Evolutionary conservation across 2,329 filamentous ascomycete species (phyloP), one percentile per base, ranked within the genome.

Genomic region (Colletotrichum lupini): DNA sequence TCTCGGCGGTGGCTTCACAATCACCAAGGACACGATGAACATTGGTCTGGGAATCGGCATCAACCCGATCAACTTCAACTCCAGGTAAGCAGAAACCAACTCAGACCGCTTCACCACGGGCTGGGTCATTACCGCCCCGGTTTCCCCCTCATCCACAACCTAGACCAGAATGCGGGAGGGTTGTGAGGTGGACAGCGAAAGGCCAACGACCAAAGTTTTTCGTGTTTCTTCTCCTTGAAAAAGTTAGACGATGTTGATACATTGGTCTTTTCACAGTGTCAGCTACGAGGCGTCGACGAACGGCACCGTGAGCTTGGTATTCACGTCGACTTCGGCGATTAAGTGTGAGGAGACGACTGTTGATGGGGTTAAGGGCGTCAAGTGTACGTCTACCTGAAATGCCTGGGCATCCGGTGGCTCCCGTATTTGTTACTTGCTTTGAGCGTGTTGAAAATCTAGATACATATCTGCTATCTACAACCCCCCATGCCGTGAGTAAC

Each of bases 291-390:
- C 67, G 4, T 73, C 71, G 8, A 73, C 67, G 0, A 70, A 73
- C 35, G 71, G 71, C 5, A 71, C 24, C 5, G 67, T 64, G 1
- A 73, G 56, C 32, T 8, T 73, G n/a, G 19, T 57, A 5, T 73
- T 73, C 28, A 66, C 71, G 11, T 61, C 71, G 26, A 73, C 67
- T 4, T 61, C 46, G 19, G 19, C 56, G 16, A 52, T 73, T 55
- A 73, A 55, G 61, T 73, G 71, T n/a, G 56, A 73, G 56, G 60
- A 73, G 49, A 66, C 67, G 32, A 71, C 67, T 2, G 71, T 71
- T 14, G 22, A 73, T 30, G 71, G 71, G 9, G 32, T 73, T 22
- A 71, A 65, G 61, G 71, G 71, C 32, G 67, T 71, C 49, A 59
- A 57, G 67, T 73, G 71, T 42, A 73, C 67, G 26, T 65, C 67